These are phyloP conservation scores for Neopestalotiopsis sp. DNA, from an alignment of 2,329 filamentous ascomycete species.

Conservation along the genomic window DNA sequence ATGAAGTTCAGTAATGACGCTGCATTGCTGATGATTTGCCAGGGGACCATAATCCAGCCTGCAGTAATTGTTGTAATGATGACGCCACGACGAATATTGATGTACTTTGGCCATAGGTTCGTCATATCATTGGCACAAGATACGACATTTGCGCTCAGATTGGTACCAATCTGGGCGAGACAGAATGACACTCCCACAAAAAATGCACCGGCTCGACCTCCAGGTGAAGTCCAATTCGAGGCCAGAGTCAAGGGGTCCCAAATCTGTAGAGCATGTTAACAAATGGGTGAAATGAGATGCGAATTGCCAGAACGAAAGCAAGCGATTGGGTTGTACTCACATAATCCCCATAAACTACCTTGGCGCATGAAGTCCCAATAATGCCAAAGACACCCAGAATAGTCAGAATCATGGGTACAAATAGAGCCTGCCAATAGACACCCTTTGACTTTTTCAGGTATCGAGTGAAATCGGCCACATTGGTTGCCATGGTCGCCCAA, in stretches of 20 bases:
- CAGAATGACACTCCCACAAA: constrained; percentile 58
- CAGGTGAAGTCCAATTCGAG: constrained; percentile 25
- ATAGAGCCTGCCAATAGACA: constrained; percentile 46
- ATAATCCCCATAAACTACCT: constrained; percentile 55
- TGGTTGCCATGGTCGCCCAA: constrained; percentile 48
- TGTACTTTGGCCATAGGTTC: constrained; percentile 55
- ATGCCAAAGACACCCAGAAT: constrained; percentile 59
- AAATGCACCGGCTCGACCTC: constrained; percentile 46
- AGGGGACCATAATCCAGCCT: constrained; percentile 66
- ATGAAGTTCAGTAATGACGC: constrained; percentile 68
- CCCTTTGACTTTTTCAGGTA: constrained; percentile 42
- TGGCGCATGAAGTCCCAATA: constrained; percentile 59
- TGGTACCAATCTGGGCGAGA: constrained; percentile 59
- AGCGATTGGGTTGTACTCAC: constrained; percentile 57
- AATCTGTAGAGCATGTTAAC: not conserved
- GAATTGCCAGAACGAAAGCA: constrained; percentile 42
- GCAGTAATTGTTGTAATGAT: constrained; percentile 57
- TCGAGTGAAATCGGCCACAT: constrained; percentile 61
- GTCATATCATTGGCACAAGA: constrained; percentile 61
- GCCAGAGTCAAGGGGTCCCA: constrained; percentile 37
- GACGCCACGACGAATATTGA: constrained; percentile 62
- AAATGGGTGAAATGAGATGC: constrained; percentile 13
- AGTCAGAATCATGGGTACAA: constrained; percentile 53
- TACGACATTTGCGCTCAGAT: constrained; percentile 62
- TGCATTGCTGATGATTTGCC: constrained; percentile 68